Evolutionary conservation across 2,329 filamentous ascomycete genomes (phyloP).

Genomic region (Chaetomium globosum): DNA sequence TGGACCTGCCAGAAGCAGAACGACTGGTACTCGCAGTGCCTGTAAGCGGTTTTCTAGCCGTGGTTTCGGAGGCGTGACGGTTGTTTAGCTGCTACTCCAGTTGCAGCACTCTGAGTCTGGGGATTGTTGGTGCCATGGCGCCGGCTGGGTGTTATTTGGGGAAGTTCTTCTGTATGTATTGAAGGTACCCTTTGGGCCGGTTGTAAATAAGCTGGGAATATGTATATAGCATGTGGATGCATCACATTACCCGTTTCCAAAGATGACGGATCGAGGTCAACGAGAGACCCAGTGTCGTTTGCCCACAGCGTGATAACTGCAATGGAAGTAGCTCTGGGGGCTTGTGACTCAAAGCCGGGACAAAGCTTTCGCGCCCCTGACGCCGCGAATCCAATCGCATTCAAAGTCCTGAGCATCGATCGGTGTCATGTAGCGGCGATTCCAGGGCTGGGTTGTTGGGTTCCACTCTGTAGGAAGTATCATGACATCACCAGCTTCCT

Average conservation of each 20-base stretch:
- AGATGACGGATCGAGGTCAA: too few species aligned
- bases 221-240: background rate
- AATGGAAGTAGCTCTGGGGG: too few species aligned
- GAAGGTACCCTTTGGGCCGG: background rate
- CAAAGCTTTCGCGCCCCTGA: background rate
- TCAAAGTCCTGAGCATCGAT: background rate
- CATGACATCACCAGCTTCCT: conserved; percentile 17
- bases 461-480: background rate
- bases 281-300: too few species aligned
- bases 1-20: conserved; percentile 39
- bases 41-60: conserved; percentile 24
- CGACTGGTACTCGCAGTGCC: conserved; percentile 41
- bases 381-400: background rate
- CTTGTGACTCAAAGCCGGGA: background rate
- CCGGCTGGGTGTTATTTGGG: background rate
- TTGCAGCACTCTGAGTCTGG: background rate
- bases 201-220: background rate
- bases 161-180: conserved; percentile 8
- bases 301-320: too few species aligned
- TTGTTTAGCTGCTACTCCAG: background rate
- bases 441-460: background rate
- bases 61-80: background rate
- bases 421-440: background rate
- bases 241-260: background rate
- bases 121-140: background rate